Base-by-base conservation (phyloP, 2,329 filamentous ascomycete genomes). In the Acrodontium crateriforme region DNA sequence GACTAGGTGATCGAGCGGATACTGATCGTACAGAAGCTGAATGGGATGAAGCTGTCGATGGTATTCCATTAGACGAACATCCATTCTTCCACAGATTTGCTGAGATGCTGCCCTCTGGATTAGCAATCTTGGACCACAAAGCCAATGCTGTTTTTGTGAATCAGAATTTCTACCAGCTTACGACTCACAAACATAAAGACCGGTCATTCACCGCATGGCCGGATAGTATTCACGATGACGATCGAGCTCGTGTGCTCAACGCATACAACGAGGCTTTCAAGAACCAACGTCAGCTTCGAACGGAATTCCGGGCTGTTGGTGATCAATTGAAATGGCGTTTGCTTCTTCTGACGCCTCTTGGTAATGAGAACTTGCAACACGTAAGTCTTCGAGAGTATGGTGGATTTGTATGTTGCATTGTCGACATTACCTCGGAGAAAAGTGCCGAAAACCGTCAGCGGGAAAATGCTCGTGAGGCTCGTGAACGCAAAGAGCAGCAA, bases 121-220 rank as follows among this genome's bases (percentile, higher is more conserved):
- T 63, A 8, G 59, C 59, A 2, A 61, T 63, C 18, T 45, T 63
- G 5, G 55, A 62, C 33, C 52, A 53, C 25, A 48, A 56, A 11
- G 57, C 58, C 2, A 55, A 59, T 19, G 55, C 58, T 6, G 44
- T 62, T 6, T 63, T 60, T 27, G 59, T 63, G 9, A 63, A 63
- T 27, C 53, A 60, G 28, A 50, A 52, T 25, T 63, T 62, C 36
- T 60, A 58, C 38, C 46, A 53, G 13, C 45, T 63, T n/a, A 62
- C 59, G 0, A 60, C 56, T 1, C 56, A 58, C 31, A 48, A 49
- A 18, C 44, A 48, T 12, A 44, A 48, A 1, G 40, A 48, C n/a
- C 51, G 56, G 16, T 48, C 52, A 2, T 62, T 62, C 31, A 57
- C 49, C 9, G 50, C 55, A 4, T 62, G 59, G 59, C 59, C 59